Evolutionary conservation across 768 basidiomycete species (phyloP), one percentile per base, ranked within the genome.

Genomic region (Mycena albidolilacea): DNA sequence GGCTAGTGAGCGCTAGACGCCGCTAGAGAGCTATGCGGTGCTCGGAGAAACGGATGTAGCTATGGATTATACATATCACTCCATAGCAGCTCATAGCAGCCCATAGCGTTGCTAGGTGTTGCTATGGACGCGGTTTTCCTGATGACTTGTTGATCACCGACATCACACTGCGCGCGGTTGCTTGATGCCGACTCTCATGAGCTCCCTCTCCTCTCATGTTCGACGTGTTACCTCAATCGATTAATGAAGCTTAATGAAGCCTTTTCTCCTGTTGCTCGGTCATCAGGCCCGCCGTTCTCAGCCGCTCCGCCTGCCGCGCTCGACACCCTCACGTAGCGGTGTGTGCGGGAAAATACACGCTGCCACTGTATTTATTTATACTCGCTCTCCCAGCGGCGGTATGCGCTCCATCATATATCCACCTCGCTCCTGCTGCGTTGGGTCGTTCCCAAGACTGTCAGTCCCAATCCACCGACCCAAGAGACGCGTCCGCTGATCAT

Each of bases 371-470:
- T 58, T 38, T 14, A 23, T 6, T 59, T 41, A 41, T 21, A 59
- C 10, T 39, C 39, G n/a, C n/a, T 1, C 58, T 10, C 19, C 58
- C 19, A 11, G 6, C 17, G 35, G 17, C 30, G 37, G 57, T 19
- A 8, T 37, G 17, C 37, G 7, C 57, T 39, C 14, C 7, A 30
- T 30, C 30, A 30, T 30, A 30, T 37, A 8, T 19, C 14, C 37
- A 6, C 14, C 57, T 23, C 8, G 35, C 15, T 38, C 37, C 17
- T n/a, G 30, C 30, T 30, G 30, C 57, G 0, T 59, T 41, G 3
- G 58, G 7, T 12, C 58, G 38, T 59, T 59, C 58, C n/a, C 58
- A 59, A 59, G 58, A 59, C 58, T 59, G 58, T 39, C 58, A 59
- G 58, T 19, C 38, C 55, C 55, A 7, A 37, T 14, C 15, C 55